Base-by-base conservation (phyloP, 1,139 yeast species). In the Saccharomycopsis phalli region DNA sequence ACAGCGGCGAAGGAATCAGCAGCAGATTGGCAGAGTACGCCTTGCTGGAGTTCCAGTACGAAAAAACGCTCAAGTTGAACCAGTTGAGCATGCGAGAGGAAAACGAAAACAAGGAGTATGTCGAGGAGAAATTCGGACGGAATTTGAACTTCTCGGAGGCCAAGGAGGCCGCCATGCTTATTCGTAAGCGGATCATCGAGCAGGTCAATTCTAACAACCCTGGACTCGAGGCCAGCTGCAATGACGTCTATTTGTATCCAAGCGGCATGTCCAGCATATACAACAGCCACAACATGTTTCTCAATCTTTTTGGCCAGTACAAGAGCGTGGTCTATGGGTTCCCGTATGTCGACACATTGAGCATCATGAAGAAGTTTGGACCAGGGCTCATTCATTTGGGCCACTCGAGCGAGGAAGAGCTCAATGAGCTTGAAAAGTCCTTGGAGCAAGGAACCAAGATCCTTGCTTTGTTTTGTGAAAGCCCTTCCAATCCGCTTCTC, bases 231-330 rank as follows among this genome's bases (percentile, higher is more conserved):
- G 47, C 42, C 26, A 31, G 44, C 31, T 56, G 53, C 23, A 41
- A 50, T 28, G 94, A 88, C 54, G 94, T 91, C 1, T 87, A 74
- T 54, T 65, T 93, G 42, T 87, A 71, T 53, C 94, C 96, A 10
- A 69, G 88, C 1, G 98, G 98, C 13, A 91, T 91, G 97, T 81
- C 95, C 2, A 68, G 95, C 1, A 82, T 91, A 34, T 91, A 81
- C 63, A 72, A 74, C 44, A 84, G 95, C 1, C 95, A 88, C 55
- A 72, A 81, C 48, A 69, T 82, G 2, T 56, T 79, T 19, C 60
- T 86, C 48, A 60, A 65, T 13, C 52, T 58, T 1, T 25, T 46
- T 6, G 36, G 38, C n/a, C 32, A 28, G 11, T 21, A 34, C 18
- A 83, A 84, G 57, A 77, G 94, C 0, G 94, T 87, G 1, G 82